phyloP scores from a whole-genome alignment of 176 grass and related monocot genomes.

The Hyparrhenia diplandra region DNA sequence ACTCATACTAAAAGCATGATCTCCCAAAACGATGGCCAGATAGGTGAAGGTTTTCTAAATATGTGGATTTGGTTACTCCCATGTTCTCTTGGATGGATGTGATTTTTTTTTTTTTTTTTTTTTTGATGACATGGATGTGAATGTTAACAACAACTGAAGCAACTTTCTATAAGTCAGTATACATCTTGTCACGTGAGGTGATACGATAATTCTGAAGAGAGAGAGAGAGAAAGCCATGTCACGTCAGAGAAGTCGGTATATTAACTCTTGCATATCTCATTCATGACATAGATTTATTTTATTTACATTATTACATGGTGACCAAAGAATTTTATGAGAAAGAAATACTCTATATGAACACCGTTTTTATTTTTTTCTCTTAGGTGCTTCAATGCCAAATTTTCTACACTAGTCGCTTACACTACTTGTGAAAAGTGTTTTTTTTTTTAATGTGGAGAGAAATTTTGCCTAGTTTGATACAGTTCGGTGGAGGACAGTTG shows the following conservation, averaged over 20 bases:
- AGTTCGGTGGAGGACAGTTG: slow-evolving; percentile 28
- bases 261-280: neutral
- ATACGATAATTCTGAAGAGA: neutral
- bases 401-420: neutral
- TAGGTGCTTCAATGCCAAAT: neutral
- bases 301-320: neutral
- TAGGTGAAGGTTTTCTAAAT: neutral
- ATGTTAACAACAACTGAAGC: neutral
- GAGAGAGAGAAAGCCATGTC: neutral
- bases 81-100: too few species aligned
- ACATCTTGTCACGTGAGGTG: neutral
- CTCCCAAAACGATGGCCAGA: neutral
- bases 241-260: neutral
- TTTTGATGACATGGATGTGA: neutral
- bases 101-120: too few species aligned
- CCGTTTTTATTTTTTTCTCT: neutral
- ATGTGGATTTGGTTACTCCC: neutral
- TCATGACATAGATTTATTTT: neutral
- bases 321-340: neutral
- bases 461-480: neutral
- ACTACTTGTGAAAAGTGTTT: neutral
- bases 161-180: neutral
- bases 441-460: neutral
- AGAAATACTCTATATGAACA: neutral
- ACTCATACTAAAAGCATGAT: too few species aligned